phyloP scores from a whole-genome alignment of 129 eudicot genomes.

The Chrysanthemum seticuspe region DNA sequence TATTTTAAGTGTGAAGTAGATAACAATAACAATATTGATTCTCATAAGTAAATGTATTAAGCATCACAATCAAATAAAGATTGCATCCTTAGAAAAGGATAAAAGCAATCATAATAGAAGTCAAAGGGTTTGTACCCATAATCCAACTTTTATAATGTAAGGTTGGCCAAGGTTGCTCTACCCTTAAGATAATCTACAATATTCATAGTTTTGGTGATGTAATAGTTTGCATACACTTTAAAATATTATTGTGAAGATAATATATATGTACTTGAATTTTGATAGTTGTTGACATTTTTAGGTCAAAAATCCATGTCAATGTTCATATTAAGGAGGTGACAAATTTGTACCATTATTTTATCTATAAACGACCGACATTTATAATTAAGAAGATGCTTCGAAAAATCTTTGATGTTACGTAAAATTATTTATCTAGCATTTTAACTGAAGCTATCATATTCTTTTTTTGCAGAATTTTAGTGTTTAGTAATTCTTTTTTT shows the following conservation, averaged over 20 bases:
- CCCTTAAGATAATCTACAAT: slow-evolving; percentile 30
- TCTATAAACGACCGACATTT: not conserved
- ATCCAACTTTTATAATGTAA: slow-evolving; percentile 9
- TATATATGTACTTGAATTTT: slow-evolving; percentile 15
- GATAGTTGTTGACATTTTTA: slow-evolving; percentile 21
- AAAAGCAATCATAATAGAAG: slow-evolving; percentile 3
- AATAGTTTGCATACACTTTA: slow-evolving; percentile 1
- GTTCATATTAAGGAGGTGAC: not conserved
- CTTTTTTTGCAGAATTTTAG: too few species aligned
- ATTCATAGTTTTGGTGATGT: slow-evolving; percentile 19
- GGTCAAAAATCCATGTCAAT: slow-evolving; percentile 3
- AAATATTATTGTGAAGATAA: slow-evolving; percentile 15
- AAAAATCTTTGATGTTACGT: not conserved
- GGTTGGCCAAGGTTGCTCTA: slow-evolving; percentile 25
- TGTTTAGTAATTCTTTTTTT: too few species aligned
- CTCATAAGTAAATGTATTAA: too few species aligned
- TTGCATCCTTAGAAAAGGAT: not conserved
- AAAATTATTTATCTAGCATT: slow-evolving; percentile 44
- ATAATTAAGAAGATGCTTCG: slow-evolving; percentile 2
- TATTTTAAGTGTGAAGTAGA: too few species aligned
- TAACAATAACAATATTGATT: too few species aligned
- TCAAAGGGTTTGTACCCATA: slow-evolving; percentile 28
- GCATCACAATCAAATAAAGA: not conserved
- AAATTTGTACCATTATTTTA: slow-evolving; percentile 13
- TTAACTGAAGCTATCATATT: not conserved